Base-by-base conservation (phyloP, 1,284 basidiomycete genomes). In the Cryptococcus floricola region DNA sequence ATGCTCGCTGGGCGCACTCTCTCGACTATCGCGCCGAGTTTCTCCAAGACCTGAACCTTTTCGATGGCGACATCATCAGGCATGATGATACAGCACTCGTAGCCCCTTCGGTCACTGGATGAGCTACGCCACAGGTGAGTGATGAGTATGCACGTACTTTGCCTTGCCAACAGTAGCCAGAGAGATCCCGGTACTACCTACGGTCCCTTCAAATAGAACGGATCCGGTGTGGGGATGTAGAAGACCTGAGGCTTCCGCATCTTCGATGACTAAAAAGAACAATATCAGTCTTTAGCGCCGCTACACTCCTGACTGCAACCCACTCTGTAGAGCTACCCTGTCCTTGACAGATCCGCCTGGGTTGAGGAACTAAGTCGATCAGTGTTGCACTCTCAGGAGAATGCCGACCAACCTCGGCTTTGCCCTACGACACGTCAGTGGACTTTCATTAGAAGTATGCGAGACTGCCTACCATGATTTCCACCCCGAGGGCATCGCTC, bases 301-400 rank as follows among this genome's bases (percentile, higher is more conserved):
- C 2, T 19, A 37, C 7, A 31, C 52, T 34, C 14, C 47, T 5
- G 28, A 51, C 19, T 25, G 14, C 27, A 39, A 76, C 83, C 57
- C 67, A 94, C 91, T 92, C 72, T 86, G 83, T 53, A 98, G 75
- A 0, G 94, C 95, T 12, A 99, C 94, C 23, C 96, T 84, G 75
- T 99, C 96, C 76, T 99, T 99, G 46, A 98, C 89, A 54, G 92
- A 97, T 23, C 96, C 96, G 16, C 93, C 96, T 0, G 96, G 95
- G 75, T 98, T 98, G 53, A 98, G 77, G 71, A 88, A 98, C 87
- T 94, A 54, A 27, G 45, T 45, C 28, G 47, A 10, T 44, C 37
- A 53, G 38, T 45, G 37, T 48, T 45, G 49, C 14, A 31, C 28
- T 14, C 19, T 14, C 25, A 12, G 18, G 9, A 23, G 19, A 34